Percentiles rank a stretch among this genome's conserved stretches.
phyloP scores from a whole-genome alignment of 768 basidiomycete species.

The Phallus indusiatus region DNA sequence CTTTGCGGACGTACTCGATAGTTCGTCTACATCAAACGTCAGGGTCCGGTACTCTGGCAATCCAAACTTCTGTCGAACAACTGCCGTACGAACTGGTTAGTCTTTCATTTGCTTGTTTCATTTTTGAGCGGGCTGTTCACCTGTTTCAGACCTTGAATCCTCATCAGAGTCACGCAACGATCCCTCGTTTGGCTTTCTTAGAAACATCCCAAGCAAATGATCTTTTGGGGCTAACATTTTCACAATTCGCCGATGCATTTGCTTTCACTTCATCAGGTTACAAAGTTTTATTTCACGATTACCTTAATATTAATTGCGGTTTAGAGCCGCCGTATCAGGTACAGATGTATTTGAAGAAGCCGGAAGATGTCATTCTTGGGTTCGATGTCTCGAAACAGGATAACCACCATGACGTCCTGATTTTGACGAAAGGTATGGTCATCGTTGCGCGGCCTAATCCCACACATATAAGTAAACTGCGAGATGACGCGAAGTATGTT shows the following conservation, averaged over 20 bases:
- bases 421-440: slow-evolving; percentile 51
- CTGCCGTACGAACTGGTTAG: slow-evolving; percentile 75
- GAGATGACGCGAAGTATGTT: slow-evolving; percentile 53
- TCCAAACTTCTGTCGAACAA: slow-evolving; percentile 35
- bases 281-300: background rate
- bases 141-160: background rate
- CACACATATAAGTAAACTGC: slow-evolving; percentile 49
- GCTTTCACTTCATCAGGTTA: slow-evolving; percentile 61
- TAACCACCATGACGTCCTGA: slow-evolving; percentile 39
- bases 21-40: slow-evolving; percentile 34
- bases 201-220: background rate
- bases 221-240: background rate
- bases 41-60: slow-evolving; percentile 31
- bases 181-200: background rate
- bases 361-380: slow-evolving; percentile 59
- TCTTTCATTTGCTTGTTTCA: slow-evolving; percentile 3
- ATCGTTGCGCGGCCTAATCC: slow-evolving; percentile 1
- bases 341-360: slow-evolving; percentile 61
- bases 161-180: background rate
- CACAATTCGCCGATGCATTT: slow-evolving; percentile 41
- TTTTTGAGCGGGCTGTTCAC: slow-evolving; percentile 58
- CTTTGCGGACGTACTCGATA: slow-evolving; percentile 59
- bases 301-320: background rate
- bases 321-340: slow-evolving; percentile 63
- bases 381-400: slow-evolving; percentile 42